Conservation (phyloP, 345 rosid species). For the Populus tremula region DNA sequence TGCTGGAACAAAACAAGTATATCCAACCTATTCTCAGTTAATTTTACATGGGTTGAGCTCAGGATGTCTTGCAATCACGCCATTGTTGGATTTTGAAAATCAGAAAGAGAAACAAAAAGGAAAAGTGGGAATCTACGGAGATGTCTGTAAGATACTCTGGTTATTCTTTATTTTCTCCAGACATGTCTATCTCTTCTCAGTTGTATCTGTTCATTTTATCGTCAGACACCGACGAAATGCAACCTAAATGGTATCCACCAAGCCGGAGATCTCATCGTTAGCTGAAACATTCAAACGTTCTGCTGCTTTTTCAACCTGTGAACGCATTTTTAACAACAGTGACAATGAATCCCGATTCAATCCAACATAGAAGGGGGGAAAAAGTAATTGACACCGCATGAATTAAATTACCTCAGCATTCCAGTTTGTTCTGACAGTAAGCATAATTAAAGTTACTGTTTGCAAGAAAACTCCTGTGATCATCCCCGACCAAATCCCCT, state of each 20-base stretch:
- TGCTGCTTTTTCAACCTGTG: slow-evolving; percentile 65
- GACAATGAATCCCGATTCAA: background rate
- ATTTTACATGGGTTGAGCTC: too few relatives aligned
- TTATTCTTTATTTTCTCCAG: too few relatives aligned
- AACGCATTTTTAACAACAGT: background rate
- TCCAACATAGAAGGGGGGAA: fast-evolving
- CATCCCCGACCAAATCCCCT: slow-evolving; percentile 99
- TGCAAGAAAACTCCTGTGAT: slow-evolving; percentile 67
- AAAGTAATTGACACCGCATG: too few relatives aligned
- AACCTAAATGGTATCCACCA: slow-evolving; percentile 3
- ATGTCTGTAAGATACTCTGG: background rate
- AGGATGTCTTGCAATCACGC: too few relatives aligned
- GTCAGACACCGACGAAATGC: too few relatives aligned
- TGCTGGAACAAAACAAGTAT: too few relatives aligned
- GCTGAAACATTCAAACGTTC: slow-evolving; percentile 48
- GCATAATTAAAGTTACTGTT: slow-evolving; percentile 54
- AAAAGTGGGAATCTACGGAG: background rate
- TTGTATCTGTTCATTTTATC: too few relatives aligned
- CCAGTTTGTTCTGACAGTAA: slow-evolving; percentile 82
- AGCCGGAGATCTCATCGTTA: slow-evolving; percentile 33
- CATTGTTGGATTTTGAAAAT: too few relatives aligned
- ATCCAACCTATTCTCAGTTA: too few relatives aligned
- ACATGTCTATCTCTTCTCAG: too few relatives aligned
- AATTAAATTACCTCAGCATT: slow-evolving; percentile 49
- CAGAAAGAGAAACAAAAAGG: background rate